Conservation (phyloP, 306 rosid species). For the Quercus rubra region DNA sequence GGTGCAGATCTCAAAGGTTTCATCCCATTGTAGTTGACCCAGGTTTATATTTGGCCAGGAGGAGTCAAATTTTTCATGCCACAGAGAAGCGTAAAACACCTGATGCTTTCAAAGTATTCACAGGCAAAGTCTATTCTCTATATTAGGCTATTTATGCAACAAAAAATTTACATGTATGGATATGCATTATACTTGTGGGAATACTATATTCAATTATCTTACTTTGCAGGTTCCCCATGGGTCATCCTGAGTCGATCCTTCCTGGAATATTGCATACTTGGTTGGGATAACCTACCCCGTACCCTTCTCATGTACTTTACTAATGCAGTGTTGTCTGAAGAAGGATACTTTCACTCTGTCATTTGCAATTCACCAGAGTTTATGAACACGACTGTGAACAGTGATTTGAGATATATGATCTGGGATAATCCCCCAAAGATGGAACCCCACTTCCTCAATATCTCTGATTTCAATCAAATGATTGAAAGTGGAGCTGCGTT, state of each 20-base stretch:
- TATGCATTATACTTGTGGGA: conserved; percentile 6
- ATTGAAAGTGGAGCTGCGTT: conserved; percentile 81
- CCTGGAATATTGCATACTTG: conserved; percentile 77
- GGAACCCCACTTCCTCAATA: conserved; percentile 82
- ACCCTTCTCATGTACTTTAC: conserved; percentile 85
- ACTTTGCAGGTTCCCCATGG: conserved; percentile 91
- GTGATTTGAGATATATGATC: conserved; percentile 74
- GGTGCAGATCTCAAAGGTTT: conserved; percentile 64
- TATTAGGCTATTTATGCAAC: conserved; percentile 16
- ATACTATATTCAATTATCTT: conserved; percentile 18
- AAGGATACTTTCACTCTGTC: conserved; percentile 91
- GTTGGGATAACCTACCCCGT: conserved; percentile 97
- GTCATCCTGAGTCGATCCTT: conserved; percentile 76
- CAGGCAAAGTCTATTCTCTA: conserved; percentile 54
- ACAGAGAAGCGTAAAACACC: conserved; percentile 80
- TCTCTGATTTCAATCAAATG: conserved; percentile 64
- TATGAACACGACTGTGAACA: conserved; percentile 80
- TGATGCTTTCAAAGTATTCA: conserved; percentile 80
- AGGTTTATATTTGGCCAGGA: conserved; percentile 71
- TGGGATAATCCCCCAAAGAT: conserved; percentile 92
- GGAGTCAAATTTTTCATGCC: conserved; percentile 92
- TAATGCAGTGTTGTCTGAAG: conserved; percentile 76
- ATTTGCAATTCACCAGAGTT: conserved; percentile 82
- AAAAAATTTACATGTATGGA: background rate
- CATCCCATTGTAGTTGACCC: conserved; percentile 90